These are phyloP conservation scores for Venturia effusa DNA, from an alignment of 2,329 filamentous ascomycete genomes.

Conservation along the genomic window DNA sequence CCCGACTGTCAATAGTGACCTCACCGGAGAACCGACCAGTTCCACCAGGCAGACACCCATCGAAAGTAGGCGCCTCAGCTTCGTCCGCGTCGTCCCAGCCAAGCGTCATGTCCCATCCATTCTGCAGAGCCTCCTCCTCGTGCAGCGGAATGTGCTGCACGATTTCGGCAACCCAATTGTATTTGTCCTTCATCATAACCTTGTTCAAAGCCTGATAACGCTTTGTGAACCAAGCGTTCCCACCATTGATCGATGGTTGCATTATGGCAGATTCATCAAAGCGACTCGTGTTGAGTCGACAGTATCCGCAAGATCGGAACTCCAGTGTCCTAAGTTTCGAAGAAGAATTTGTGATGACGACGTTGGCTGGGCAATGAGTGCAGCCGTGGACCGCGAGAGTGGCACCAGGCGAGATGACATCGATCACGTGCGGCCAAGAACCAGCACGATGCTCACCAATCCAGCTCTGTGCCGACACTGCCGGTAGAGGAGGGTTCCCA, in stretches of 20 bases:
- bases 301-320: conserved; percentile 11
- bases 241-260: background rate
- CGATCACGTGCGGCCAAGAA: conserved; percentile 11
- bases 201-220: conserved; percentile 1
- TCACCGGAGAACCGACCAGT: conserved; percentile 8
- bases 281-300: background rate
- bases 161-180: conserved; percentile 5
- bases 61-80: conserved; percentile 5
- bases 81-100: conserved; percentile 8
- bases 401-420: conserved; percentile 11
- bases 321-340: conserved; percentile 2
- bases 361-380: background rate
- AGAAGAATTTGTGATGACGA: background rate
- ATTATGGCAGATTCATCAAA: conserved; percentile 7
- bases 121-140: conserved; percentile 4
- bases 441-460: conserved; percentile 6
- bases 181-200: conserved; percentile 4
- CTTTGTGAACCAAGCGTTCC: background rate
- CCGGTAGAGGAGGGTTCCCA: background rate
- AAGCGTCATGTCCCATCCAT: conserved; percentile 4
- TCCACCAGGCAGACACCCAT: conserved; percentile 10
- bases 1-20: background rate
- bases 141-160: conserved; percentile 8
- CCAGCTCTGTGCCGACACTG: background rate
- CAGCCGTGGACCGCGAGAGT: conserved; percentile 3